Conservation (phyloP, 345 rosid species). For the Schrenkiella parvula region DNA sequence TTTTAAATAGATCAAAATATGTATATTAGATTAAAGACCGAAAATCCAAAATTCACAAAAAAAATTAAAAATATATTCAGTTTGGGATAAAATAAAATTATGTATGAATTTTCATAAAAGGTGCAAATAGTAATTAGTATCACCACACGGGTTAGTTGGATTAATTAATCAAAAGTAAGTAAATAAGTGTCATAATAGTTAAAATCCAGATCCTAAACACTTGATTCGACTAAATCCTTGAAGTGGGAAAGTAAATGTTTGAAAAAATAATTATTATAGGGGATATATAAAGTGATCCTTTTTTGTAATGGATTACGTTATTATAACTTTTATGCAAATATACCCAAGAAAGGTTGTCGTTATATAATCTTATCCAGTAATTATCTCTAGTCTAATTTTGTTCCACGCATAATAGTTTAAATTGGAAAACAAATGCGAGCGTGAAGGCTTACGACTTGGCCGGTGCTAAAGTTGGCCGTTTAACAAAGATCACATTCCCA, state of each 20-base stretch:
- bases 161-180: neutral
- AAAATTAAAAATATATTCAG: too few relatives aligned
- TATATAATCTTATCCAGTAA: neutral
- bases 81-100: neutral
- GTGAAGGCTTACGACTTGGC: neutral
- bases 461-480: neutral
- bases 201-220: neutral
- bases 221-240: neutral
- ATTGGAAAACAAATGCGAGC: neutral
- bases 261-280: neutral
- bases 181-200: neutral
- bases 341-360: neutral
- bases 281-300: neutral
- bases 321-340: neutral
- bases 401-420: neutral
- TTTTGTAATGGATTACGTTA: slow-evolving; percentile 10
- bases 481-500: slow-evolving; percentile 13
- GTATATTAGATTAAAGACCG: neutral
- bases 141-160: neutral
- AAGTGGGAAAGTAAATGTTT: slow-evolving; percentile 5
- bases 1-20: neutral
- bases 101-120: neutral
- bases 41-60: too few relatives aligned
- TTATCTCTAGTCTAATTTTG: neutral
- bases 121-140: neutral